Evolutionary conservation across 495 filamentous ascomycete species (phyloP).

Genomic region (Corynascus novoguineensis): DNA sequence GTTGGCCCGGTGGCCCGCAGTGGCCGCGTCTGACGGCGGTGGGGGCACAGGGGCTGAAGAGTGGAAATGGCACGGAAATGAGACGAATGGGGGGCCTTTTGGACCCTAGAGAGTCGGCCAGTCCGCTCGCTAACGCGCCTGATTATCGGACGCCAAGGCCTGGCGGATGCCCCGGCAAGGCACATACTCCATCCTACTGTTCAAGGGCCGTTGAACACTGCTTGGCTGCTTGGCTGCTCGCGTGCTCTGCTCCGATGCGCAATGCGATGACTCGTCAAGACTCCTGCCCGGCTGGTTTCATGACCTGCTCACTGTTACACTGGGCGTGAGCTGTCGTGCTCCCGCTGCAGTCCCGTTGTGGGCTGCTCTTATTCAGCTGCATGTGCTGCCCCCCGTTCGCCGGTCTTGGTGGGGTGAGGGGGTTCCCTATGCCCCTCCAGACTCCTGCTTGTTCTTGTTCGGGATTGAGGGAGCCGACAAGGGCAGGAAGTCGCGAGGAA

Average conservation of each 20-base stretch:
- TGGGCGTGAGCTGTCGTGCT: too few species aligned
- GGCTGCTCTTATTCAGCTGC: too few species aligned
- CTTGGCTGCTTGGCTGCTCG: too few species aligned
- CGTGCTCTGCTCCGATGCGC: too few species aligned
- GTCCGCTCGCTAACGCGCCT: neutral
- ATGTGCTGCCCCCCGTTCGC: neutral
- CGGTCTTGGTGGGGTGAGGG: conserved; percentile 1
- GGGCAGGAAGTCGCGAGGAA: neutral
- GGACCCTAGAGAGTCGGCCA: neutral
- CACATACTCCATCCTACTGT: too few species aligned
- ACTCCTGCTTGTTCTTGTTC: neutral
- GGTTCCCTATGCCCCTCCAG: neutral
- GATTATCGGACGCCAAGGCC: neutral
- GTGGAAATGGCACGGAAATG: neutral
- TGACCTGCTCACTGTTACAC: too few species aligned
- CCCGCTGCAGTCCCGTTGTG: neutral
- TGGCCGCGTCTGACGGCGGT: neutral
- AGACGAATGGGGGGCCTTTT: neutral
- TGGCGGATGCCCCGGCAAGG: too few species aligned
- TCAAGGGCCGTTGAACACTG: too few species aligned
- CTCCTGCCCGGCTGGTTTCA: too few species aligned
- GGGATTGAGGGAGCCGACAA: conserved; percentile 8
- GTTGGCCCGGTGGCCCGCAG: neutral
- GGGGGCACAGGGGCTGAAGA: conserved; percentile 4
- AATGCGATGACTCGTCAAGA: too few species aligned